phyloP scores from a whole-genome alignment of 257 asterid genomes.

The Solanum dulcamara region DNA sequence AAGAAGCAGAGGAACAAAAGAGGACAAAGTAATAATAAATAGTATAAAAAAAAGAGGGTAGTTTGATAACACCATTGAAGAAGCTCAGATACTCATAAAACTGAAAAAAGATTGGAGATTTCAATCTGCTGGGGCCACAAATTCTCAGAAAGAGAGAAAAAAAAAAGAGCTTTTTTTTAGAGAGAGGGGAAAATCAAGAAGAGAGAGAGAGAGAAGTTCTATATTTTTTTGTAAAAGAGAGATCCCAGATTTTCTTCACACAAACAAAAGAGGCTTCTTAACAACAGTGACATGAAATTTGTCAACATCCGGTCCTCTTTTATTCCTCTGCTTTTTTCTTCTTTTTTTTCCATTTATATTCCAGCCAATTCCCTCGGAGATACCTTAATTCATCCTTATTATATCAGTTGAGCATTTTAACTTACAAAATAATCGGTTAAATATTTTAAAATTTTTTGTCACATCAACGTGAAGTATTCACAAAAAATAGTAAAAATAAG shows the following conservation, averaged over 20 bases:
- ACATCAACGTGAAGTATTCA: too few relatives aligned
- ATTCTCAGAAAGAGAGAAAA: constrained; percentile 9
- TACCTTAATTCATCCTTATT: too few relatives aligned
- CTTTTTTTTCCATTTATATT: constrained; percentile 6
- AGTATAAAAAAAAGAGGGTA: constrained; percentile 15
- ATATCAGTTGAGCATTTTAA: too few relatives aligned
- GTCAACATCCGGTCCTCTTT: constrained; percentile 94
- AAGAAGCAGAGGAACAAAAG: background rate
- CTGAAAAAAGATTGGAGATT: constrained; percentile 46
- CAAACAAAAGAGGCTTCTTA: constrained; percentile 71
- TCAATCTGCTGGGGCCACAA: constrained; percentile 70
- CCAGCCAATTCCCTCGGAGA: background rate
- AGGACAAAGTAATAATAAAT: background rate
- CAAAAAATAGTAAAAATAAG: background rate
- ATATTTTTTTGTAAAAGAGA: constrained; percentile 23
- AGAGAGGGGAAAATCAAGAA: constrained; percentile 28
- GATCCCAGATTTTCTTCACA: constrained; percentile 87
- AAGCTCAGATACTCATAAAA: constrained; percentile 78
- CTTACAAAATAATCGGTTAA: too few relatives aligned
- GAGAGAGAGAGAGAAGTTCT: background rate
- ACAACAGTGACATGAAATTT: constrained; percentile 85
- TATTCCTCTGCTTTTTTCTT: constrained; percentile 41
- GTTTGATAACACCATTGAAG: constrained; percentile 53
- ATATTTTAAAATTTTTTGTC: too few relatives aligned
- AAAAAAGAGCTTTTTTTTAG: constrained; percentile 17